Conservation (phyloP, 2,329 filamentous ascomycete species). For the Botryosphaeria agaves region DNA sequence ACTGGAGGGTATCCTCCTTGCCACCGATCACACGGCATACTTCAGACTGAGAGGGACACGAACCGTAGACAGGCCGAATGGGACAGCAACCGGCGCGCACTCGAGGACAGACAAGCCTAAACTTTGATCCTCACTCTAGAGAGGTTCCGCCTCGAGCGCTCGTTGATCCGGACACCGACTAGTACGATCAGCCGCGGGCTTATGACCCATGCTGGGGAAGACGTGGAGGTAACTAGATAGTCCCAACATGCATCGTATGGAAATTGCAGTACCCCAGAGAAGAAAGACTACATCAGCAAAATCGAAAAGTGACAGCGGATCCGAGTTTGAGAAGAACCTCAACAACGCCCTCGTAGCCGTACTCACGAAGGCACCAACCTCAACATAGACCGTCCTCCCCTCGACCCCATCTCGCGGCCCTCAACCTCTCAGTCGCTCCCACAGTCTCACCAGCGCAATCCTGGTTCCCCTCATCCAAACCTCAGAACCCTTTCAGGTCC, state of each 20-base stretch:
- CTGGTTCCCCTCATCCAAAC: no score
- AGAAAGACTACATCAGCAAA: not conserved
- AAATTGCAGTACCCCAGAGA: not conserved
- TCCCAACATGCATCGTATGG: not conserved
- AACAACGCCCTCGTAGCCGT: no score
- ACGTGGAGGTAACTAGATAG: not conserved
- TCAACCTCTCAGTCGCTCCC: not conserved
- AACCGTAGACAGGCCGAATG: slow-evolving; percentile 2
- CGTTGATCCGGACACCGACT: slow-evolving; percentile 6
- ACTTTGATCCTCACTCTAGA: slow-evolving; percentile 88
- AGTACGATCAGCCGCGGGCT: not conserved
- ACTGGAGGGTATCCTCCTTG: slow-evolving; percentile 4
- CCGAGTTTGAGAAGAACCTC: not conserved
- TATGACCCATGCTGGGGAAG: no score
- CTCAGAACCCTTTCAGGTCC: no score
- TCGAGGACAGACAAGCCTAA: slow-evolving; percentile 61
- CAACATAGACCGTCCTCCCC: not conserved
- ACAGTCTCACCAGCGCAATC: no score
- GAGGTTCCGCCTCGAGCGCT: slow-evolving; percentile 49
- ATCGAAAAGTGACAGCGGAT: not conserved
- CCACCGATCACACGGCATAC: slow-evolving; percentile 1
- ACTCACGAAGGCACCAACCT: no score
- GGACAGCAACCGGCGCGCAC: slow-evolving; percentile 7
- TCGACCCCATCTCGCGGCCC: no score
- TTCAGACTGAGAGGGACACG: slow-evolving; percentile 3